These are phyloP conservation scores for Puccinia horiana DNA, from an alignment of 1,284 basidiomycete species.

Conservation along the genomic window DNA sequence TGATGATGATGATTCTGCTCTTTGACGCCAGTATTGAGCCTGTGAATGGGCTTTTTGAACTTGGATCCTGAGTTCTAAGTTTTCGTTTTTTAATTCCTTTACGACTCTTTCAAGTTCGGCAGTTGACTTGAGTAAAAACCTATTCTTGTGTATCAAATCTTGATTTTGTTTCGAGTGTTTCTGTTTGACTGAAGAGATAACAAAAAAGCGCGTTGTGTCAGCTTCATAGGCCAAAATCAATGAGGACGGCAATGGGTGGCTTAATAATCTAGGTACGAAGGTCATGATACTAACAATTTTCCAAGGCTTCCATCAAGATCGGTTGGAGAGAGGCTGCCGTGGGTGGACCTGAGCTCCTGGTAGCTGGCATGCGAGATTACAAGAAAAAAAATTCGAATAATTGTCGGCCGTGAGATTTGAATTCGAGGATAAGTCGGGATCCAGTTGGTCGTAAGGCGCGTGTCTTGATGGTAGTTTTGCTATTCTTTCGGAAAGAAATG, in stretches of 20 bases:
- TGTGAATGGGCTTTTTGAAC: constrained; percentile 7
- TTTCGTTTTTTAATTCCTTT: constrained; percentile 37
- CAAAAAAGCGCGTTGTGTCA: background rate
- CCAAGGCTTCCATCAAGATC: constrained; percentile 47
- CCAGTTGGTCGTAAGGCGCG: background rate
- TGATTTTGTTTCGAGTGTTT: constrained; percentile 49
- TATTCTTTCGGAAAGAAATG: too few species aligned
- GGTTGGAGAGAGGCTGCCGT: constrained; percentile 38
- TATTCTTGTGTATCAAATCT: constrained; percentile 48
- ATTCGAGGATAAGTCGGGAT: background rate
- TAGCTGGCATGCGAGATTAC: constrained; percentile 21
- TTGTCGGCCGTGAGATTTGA: background rate
- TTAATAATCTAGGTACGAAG: background rate
- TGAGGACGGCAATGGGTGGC: background rate
- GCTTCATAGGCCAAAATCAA: background rate
- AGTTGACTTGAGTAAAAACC: constrained; percentile 38
- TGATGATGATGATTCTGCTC: constrained; percentile 9
- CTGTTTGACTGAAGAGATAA: constrained; percentile 32
- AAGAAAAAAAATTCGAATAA: background rate
- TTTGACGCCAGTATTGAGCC: background rate
- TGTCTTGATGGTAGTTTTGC: too few species aligned
- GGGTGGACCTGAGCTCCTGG: constrained; percentile 44
- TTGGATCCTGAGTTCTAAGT: constrained; percentile 17
- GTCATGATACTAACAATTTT: constrained; percentile 25
- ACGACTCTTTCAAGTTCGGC: constrained; percentile 34